These are phyloP conservation scores for Verbascum thapsus DNA, from an alignment of 257 asterid species.

Conservation along the genomic window DNA sequence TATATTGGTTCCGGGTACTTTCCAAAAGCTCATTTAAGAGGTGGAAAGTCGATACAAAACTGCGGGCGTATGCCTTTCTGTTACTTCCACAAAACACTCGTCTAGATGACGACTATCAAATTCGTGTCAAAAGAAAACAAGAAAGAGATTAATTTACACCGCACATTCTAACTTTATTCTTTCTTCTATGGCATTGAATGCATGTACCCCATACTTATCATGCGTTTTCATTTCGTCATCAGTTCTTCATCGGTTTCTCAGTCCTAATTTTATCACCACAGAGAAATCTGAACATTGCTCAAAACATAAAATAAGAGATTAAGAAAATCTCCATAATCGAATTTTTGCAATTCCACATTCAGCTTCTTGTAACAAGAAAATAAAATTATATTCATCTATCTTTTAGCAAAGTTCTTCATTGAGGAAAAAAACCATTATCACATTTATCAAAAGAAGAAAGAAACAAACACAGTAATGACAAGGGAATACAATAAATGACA, in stretches of 20 bases:
- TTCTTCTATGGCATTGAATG: conserved; percentile 6
- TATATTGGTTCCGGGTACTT: background rate
- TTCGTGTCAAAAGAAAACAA: conserved; percentile 2
- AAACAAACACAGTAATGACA: too few relatives aligned
- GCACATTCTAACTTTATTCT: conserved; percentile 20
- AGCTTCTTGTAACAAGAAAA: background rate
- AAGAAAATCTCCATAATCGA: background rate
- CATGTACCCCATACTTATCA: background rate
- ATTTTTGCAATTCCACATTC: background rate
- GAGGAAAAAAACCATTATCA: conserved; percentile 8
- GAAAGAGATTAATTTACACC: conserved; percentile 19
- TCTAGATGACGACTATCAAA: conserved; percentile 18
- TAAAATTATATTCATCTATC: background rate
- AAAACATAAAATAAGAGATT: background rate
- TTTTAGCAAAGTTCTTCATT: background rate
- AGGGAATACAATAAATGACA: background rate
- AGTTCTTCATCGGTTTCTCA: conserved; percentile 26
- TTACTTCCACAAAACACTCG: conserved; percentile 15
- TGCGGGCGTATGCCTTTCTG: conserved; percentile 9
- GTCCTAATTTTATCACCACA: conserved; percentile 20
- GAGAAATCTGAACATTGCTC: conserved; percentile 8
- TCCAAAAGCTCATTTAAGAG: conserved; percentile 11
- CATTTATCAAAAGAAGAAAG: background rate
- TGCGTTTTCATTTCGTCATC: conserved; percentile 1
- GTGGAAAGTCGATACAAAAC: conserved; percentile 10